Evolutionary conservation across 2,329 filamentous ascomycete species (phyloP).

Genomic region (Lecanicillium sp.): DNA sequence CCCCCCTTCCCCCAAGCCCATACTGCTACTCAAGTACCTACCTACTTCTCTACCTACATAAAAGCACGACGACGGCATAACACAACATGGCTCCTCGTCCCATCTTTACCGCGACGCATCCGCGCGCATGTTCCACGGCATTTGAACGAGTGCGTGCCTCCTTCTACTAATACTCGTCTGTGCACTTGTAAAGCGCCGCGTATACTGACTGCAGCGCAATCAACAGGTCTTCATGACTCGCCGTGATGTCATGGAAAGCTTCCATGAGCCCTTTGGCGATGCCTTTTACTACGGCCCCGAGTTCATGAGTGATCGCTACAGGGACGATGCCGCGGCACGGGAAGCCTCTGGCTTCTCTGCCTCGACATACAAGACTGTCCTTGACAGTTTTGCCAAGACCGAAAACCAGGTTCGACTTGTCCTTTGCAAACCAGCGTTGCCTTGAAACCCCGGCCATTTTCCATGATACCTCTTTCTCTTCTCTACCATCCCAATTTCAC

Average conservation of each 20-base stretch:
- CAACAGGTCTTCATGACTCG: conserved; percentile 96
- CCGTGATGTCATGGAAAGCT: conserved; percentile 68
- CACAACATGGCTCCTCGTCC: conserved; percentile 57
- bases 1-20: not conserved
- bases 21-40: not conserved
- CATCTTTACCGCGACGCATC: conserved; percentile 91
- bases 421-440: conserved; percentile 9
- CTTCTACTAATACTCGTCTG: not conserved
- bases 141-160: conserved; percentile 73
- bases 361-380: conserved; percentile 68
- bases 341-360: conserved; percentile 57
- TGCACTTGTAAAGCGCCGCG: conserved; percentile 2
- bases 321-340: conserved; percentile 52
- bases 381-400: conserved; percentile 67
- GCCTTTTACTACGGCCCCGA: conserved; percentile 95
- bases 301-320: conserved; percentile 71
- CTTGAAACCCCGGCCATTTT: not conserved
- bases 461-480: too few relatives aligned
- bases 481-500: too few relatives aligned
- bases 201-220: conserved; percentile 1
- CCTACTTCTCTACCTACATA: too few relatives aligned
- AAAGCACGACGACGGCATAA: conserved; percentile 8
- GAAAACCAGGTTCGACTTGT: conserved; percentile 58
- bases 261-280: conserved; percentile 96
- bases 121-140: conserved; percentile 89